These are phyloP conservation scores for Hypoxylon perforatum DNA, from an alignment of 495 filamentous ascomycete genomes.

Conservation along the genomic window DNA sequence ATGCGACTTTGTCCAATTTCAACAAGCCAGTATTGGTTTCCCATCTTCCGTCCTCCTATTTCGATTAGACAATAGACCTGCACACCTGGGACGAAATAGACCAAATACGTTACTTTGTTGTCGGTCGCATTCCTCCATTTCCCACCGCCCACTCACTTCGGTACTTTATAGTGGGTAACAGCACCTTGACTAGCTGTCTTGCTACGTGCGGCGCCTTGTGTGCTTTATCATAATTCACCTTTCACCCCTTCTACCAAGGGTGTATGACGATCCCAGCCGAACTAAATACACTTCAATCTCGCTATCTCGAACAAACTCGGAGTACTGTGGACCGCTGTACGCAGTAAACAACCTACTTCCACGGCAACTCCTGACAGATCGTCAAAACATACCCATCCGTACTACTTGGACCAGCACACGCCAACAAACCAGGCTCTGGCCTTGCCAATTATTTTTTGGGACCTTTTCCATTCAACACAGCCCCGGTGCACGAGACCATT, in stretches of 20 bases:
- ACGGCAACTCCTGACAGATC: conserved; percentile 15
- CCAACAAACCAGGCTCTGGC: conserved; percentile 14
- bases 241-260: conserved; percentile 27
- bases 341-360: conserved; percentile 28
- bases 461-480: conserved; percentile 1
- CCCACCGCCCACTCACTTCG: conserved; percentile 27
- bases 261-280: conserved; percentile 41
- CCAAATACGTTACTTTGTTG: too few species aligned
- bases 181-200: conserved; percentile 7
- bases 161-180: conserved; percentile 41
- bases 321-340: conserved; percentile 22
- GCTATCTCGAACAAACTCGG: conserved; percentile 28
- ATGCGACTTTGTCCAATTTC: neutral
- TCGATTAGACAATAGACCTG: too few species aligned
- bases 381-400: conserved; percentile 1
- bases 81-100: too few species aligned
- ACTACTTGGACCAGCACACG: conserved; percentile 21
- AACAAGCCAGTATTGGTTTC: conserved; percentile 10
- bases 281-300: conserved; percentile 42
- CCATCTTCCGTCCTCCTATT: neutral
- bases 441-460: conserved; percentile 5
- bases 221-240: conserved; percentile 24
- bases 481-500: neutral
- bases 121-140: conserved; percentile 8
- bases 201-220: neutral